Base-by-base conservation (phyloP, 805 yeast species). In the Zygosaccharomyces kombuchaensis region DNA sequence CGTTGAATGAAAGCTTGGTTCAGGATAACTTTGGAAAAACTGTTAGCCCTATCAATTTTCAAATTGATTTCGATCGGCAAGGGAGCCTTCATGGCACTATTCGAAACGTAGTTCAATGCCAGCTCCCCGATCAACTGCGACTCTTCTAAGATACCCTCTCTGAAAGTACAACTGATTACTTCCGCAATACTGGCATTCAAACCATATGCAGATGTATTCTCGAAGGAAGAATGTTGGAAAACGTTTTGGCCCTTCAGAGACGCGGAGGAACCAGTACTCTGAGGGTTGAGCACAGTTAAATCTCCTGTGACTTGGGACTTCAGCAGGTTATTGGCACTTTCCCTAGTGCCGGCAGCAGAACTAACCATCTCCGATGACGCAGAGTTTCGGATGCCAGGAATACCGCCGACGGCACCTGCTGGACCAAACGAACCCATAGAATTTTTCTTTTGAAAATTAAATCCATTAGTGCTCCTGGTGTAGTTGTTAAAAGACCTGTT, bases 161-260 rank as follows among this genome's bases (percentile, higher is more conserved):
- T 79, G 65, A 82, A 82, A 14, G 76, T 74, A 4, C 88, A 96
- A 60, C 80, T 82, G 51, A 87, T 72, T 9, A 85, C 81, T 68
- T 91, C 98, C n/a, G 93, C 90, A 52, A 89, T 71, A 38, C 95
- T 84, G 2, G 90, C 81, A 56, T 83, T 87, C 54, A 91, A 70
- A 2, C 93, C 95, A n/a, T 80, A 75, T 36, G 64, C 60, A 13
- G 58, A 47, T 10, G 75, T 67, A 55, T 73, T 60, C 22, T 76
- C 71, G 6, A 47, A 41, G 10, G 55, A 26, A 30, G 82, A 75
- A 59, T 78, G 84, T 51, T 70, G 76, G 60, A 73, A 70, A 49
- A 69, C 58, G 2, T 60, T 57, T 44, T 59, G 65, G 1, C 52
- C 48, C 12, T 36, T 40, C n/a, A 52, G 30, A 22, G 57, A 27